A percentile compares a stretch with the other conserved stretches of the same genome.
These are phyloP conservation scores for Saturnispora halmiae DNA, from an alignment of 805 yeast species.

Conservation along the genomic window DNA sequence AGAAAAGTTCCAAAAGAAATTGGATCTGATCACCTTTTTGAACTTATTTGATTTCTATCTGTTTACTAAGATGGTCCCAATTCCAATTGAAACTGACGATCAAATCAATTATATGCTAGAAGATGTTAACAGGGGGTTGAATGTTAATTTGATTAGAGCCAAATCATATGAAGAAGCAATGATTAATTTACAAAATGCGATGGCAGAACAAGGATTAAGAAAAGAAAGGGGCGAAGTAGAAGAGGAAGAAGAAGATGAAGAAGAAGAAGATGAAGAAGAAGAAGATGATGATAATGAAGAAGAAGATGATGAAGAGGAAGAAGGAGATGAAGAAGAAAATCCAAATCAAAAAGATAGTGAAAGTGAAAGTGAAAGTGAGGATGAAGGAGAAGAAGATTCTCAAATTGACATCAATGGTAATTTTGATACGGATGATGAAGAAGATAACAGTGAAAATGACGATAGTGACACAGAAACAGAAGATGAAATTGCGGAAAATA, in stretches of 20 bases:
- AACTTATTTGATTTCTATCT: conserved; percentile 65
- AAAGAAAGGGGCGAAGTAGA: conserved; percentile 15
- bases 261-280: conserved; percentile 27
- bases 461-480: conserved; percentile 28
- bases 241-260: conserved; percentile 22
- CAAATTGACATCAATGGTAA: too few species aligned
- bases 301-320: conserved; percentile 19
- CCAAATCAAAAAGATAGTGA: conserved; percentile 19
- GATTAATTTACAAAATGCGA: conserved; percentile 28
- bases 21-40: conserved; percentile 34
- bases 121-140: conserved; percentile 9
- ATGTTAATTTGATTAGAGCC: conserved; percentile 35
- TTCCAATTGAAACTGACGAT: conserved; percentile 46
- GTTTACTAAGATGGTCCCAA: conserved; percentile 48
- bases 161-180: conserved; percentile 44
- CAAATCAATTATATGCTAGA: conserved; percentile 34
- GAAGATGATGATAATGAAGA: conserved; percentile 22
- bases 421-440: conserved; percentile 16
- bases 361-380: conserved; percentile 19
- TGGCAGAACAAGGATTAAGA: conserved; percentile 15
- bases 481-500: conserved; percentile 20
- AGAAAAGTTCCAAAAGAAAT: conserved; percentile 8
- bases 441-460: conserved; percentile 22
- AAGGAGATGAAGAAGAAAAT: conserved; percentile 20
- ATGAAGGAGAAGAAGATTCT: conserved; percentile 19